Evolutionary conservation across 2,329 filamentous ascomycete species (phyloP).

Genomic region (Hypomyces perniciosus): DNA sequence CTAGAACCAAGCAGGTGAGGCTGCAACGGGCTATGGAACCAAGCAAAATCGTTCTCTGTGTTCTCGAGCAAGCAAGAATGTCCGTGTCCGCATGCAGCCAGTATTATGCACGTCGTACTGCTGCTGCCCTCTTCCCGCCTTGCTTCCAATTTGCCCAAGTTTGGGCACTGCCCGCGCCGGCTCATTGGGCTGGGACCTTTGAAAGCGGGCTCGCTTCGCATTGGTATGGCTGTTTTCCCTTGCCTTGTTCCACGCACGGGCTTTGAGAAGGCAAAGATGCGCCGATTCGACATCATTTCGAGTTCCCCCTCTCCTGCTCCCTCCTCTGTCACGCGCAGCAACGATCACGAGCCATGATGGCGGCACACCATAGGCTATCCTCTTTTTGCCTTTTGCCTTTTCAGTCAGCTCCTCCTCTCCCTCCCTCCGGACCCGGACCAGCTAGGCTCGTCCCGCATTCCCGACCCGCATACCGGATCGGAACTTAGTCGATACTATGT

Average conservation of each 20-base stretch:
- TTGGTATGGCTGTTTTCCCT: no score
- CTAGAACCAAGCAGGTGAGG: conserved; percentile 4
- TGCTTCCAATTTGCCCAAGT: not conserved
- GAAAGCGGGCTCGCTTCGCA: not conserved
- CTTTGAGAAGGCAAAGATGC: not conserved
- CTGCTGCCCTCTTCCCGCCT: not conserved
- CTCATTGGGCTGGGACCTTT: not conserved
- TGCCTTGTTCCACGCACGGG: no score
- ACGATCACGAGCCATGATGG: not conserved
- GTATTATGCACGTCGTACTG: not conserved
- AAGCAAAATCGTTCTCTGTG: not conserved
- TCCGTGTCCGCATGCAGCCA: conserved; percentile 1
- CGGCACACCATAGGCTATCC: not conserved
- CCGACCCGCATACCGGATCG: conserved; percentile 7
- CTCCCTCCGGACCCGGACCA: not conserved
- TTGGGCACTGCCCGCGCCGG: conserved; percentile 1
- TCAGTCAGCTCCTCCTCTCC: not conserved
- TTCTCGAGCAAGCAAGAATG: not conserved
- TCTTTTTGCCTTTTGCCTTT: no score
- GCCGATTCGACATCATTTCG: not conserved
- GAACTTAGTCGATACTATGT: not conserved
- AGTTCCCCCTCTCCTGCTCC: not conserved
- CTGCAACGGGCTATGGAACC: not conserved
- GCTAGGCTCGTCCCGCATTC: conserved; percentile 6
- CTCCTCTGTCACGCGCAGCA: not conserved